Evolutionary conservation across 2,329 filamentous ascomycete species (phyloP), one percentile per base, ranked within the genome.

Genomic region (Arthroderma sp.): DNA sequence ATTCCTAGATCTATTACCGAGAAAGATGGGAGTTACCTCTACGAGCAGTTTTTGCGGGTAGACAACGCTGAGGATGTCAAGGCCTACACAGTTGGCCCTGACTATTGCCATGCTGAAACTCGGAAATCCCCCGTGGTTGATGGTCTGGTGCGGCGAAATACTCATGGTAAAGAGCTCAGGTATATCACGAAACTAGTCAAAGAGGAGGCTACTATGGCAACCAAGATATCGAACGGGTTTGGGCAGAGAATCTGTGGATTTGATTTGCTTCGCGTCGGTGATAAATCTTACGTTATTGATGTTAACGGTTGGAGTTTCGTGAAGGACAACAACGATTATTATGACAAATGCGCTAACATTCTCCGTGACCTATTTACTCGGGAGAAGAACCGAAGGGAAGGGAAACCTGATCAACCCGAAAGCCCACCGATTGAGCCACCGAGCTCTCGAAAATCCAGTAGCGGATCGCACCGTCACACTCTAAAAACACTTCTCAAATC

Each of bases 281-380:
- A 87, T 10, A 86, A 86, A 62, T 96, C 89, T 61, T 98, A 86
- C 65, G 91, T 98, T 40, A 98, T 98, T 53, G 91, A 98, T 57
- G 91, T 98, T 55, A 98, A 98, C 62, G 91, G 91, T 8, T 98
- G 93, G 93, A 96, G 89, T 59, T 98, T 98, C 57, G 91, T 98
- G 62, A 98, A 98, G 63, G 93, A 98, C 62, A 98, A 98, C 56
- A 89, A 95, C 50, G 88, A 94, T 49, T 98, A 98, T 64, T 98
- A 98, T 61, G 85, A 96, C 57, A 86, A 86, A 57, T 91, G 83
- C 54, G 80, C 91, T 22, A 80, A 72, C 48, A 94, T 96, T 40
- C 69, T 98, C 42, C 85, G 81, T 58, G 82, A 91, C 5, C 85
- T 93, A 59, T 96, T 98, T 53, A 71, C 93, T 51, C 78, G 78